Percentiles rank a stretch among this genome's conserved stretches.
phyloP scores from a whole-genome alignment of 108 stramenopile species.

The Schizochytrium sp. region DNA sequence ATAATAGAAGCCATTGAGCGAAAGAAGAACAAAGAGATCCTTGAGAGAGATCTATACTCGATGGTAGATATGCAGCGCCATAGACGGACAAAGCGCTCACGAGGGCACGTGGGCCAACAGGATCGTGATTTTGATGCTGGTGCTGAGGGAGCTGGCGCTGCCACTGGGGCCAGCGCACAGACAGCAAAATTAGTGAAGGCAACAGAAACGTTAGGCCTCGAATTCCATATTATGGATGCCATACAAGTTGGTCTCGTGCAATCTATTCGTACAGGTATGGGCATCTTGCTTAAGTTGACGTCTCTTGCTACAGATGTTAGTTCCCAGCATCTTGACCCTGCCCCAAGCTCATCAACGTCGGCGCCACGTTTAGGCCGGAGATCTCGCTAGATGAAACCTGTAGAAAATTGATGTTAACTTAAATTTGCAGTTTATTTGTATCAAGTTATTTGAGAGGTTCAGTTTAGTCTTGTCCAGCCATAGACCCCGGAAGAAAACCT shows the following conservation, averaged over 20 bases:
- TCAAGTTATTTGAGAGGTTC: too few species aligned
- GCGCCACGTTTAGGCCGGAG: too few species aligned
- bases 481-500: too few species aligned
- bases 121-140: neutral
- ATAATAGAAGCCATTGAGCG: neutral
- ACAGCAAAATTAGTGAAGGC: constrained; percentile 8
- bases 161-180: neutral
- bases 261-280: constrained; percentile 2
- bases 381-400: too few species aligned
- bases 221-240: constrained; percentile 26
- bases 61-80: neutral
- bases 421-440: too few species aligned
- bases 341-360: neutral
- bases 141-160: neutral
- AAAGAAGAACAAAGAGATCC: constrained; percentile 47
- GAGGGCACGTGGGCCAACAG: neutral
- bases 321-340: neutral
- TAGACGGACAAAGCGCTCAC: constrained; percentile 27
- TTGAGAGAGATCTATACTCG: constrained; percentile 11
- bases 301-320: constrained; percentile 8
- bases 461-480: too few species aligned
- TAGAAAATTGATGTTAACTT: too few species aligned
- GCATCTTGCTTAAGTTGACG: constrained; percentile 26
- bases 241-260: constrained; percentile 39
- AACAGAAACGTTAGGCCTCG: neutral